Evolutionary conservation across 441 rosid genomes (phyloP).

Genomic region (Macaranga tanarius): DNA sequence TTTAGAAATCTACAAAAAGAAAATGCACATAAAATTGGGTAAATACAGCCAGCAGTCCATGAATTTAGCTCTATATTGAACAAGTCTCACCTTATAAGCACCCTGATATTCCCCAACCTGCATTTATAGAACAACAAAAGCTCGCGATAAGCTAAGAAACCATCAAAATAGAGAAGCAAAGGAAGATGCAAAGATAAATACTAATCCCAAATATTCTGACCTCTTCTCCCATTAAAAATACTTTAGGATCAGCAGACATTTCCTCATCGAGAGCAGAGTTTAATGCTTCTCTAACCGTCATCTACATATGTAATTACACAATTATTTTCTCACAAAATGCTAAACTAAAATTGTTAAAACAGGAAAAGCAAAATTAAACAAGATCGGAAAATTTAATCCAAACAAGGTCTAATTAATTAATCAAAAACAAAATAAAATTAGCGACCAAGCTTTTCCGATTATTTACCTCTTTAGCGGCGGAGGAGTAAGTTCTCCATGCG

Average conservation of each 20-base stretch:
- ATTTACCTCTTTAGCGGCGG: conserved; percentile 50
- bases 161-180: neutral
- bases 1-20: conserved; percentile 60
- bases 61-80: neutral
- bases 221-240: conserved; percentile 82
- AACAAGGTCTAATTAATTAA: neutral
- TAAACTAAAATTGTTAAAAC: too few species aligned
- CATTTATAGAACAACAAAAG: conserved; percentile 18
- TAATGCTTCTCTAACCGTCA: conserved; percentile 64
- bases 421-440: neutral
- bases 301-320: conserved; percentile 30
- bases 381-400: neutral
- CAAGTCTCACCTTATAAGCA: conserved; percentile 81
- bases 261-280: conserved; percentile 84
- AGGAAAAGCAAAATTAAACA: too few species aligned
- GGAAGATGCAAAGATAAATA: neutral
- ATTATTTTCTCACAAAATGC: neutral
- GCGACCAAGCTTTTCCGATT: too few species aligned
- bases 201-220: conserved; percentile 28
- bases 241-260: conserved; percentile 86
- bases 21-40: neutral
- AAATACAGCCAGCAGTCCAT: neutral
- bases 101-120: conserved; percentile 99
- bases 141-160: neutral
- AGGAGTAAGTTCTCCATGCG: conserved; percentile 45